Evolutionary conservation across 495 filamentous ascomycete species (phyloP).

Genomic region (Lasiosphaeria hispida): DNA sequence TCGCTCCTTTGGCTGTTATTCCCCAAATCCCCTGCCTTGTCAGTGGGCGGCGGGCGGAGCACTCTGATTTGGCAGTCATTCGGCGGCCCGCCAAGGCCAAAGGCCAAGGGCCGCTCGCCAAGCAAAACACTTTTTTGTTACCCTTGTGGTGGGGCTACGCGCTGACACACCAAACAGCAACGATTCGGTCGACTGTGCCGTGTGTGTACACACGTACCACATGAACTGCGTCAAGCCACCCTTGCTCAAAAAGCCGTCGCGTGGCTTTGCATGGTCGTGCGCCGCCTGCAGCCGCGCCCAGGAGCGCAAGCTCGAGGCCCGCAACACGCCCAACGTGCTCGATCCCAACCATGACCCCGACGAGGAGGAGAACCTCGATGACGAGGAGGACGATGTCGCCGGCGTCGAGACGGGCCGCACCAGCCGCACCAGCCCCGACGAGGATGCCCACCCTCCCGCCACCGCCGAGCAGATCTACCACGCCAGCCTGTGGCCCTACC

Average conservation of each 20-base stretch:
- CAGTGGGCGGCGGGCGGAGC: too few relatives aligned
- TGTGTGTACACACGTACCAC: constrained; percentile 92
- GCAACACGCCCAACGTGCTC: constrained; percentile 70
- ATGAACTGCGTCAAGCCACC: constrained; percentile 97
- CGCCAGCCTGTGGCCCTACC: constrained; percentile 91
- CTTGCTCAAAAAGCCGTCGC: constrained; percentile 91
- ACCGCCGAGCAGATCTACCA: constrained; percentile 90
- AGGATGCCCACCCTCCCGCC: constrained; percentile 60
- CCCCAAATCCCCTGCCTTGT: too few relatives aligned
- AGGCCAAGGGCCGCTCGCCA: background rate
- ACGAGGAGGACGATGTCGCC: constrained; percentile 80
- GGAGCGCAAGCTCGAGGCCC: constrained; percentile 86
- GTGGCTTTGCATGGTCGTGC: constrained; percentile 98
- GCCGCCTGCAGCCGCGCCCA: constrained; percentile 92
- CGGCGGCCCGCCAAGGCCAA: too few relatives aligned
- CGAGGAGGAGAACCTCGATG: constrained; percentile 53
- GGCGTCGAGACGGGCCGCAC: constrained; percentile 67
- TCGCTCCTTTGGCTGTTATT: too few relatives aligned
- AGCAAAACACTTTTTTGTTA: background rate
- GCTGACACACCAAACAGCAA: constrained; percentile 55
- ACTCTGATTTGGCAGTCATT: too few relatives aligned
- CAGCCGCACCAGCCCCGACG: constrained; percentile 50
- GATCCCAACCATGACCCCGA: constrained; percentile 33
- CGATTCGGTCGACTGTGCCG: constrained; percentile 95
- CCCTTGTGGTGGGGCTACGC: constrained; percentile 4